phyloP scores from a whole-genome alignment of 2,329 filamentous ascomycete species.

The Zymoseptoria passerinii region DNA sequence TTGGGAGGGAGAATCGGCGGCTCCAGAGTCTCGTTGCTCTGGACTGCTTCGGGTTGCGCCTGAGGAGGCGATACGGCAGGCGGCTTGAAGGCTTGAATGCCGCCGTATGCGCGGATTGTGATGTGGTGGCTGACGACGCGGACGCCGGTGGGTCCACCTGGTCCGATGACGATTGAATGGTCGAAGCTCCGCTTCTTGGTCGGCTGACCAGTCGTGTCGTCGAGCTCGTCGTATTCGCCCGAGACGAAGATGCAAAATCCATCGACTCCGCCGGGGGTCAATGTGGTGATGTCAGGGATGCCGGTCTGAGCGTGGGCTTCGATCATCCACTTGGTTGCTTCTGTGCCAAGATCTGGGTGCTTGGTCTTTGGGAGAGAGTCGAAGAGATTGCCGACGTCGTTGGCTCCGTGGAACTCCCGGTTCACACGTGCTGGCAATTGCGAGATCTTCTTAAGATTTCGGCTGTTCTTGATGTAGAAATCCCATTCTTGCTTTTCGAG shows the following conservation, averaged over 20 bases:
- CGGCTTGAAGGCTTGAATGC: constrained; percentile 42
- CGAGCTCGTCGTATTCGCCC: constrained; percentile 73
- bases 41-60: constrained; percentile 9
- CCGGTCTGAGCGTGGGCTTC: constrained; percentile 70
- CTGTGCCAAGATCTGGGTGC: constrained; percentile 61
- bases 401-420: constrained; percentile 56
- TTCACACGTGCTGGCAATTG: constrained; percentile 53
- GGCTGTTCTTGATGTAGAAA: constrained; percentile 65
- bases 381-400: constrained; percentile 62
- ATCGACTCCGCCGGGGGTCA: constrained; percentile 59
- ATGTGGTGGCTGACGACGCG: constrained; percentile 75
- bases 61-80: constrained; percentile 26
- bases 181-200: constrained; percentile 66
- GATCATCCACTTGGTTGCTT: constrained; percentile 68
- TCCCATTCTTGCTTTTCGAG: constrained; percentile 54
- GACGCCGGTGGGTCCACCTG: constrained; percentile 58
- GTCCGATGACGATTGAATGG: constrained; percentile 69
- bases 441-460: constrained; percentile 66
- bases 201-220: constrained; percentile 49
- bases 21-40: constrained; percentile 6
- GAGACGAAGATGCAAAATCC: constrained; percentile 73
- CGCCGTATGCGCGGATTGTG: constrained; percentile 60
- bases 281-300: constrained; percentile 59
- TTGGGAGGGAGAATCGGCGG: constrained; percentile 20
- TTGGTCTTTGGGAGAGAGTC: constrained; percentile 60